Evolutionary conservation across 176 grass and related monocot genomes (phyloP).

Genomic region (Cymbopogon citratus): DNA sequence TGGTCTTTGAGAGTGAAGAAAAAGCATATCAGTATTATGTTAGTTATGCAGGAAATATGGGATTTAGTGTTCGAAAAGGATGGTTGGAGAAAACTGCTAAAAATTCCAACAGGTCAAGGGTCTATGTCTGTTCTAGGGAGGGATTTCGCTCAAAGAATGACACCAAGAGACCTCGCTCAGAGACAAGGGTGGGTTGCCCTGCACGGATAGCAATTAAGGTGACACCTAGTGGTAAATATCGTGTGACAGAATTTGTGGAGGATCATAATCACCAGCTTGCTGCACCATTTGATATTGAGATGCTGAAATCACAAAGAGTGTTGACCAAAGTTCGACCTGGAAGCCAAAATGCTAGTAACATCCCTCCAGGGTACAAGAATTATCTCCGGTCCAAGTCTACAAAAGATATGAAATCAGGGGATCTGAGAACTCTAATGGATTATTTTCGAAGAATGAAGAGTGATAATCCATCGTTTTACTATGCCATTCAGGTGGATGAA

Average conservation of each 20-base stretch:
- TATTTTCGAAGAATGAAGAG: slow-evolving; percentile 86
- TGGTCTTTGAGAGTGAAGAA: slow-evolving; percentile 83
- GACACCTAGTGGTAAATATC: slow-evolving; percentile 58
- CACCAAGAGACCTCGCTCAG: slow-evolving; percentile 55
- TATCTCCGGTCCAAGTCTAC: slow-evolving; percentile 62
- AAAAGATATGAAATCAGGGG: slow-evolving; percentile 46
- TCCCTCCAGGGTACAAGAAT: slow-evolving; percentile 76
- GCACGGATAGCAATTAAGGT: slow-evolving; percentile 70
- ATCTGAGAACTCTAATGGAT: slow-evolving; percentile 57
- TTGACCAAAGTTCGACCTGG: slow-evolving; percentile 45
- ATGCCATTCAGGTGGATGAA: slow-evolving; percentile 87
- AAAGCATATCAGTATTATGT: slow-evolving; percentile 83
- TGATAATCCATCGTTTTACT: slow-evolving; percentile 79
- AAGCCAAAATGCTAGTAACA: slow-evolving; percentile 48
- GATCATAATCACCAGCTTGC: slow-evolving; percentile 93
- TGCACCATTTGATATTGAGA: slow-evolving; percentile 84
- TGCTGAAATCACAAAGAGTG: slow-evolving; percentile 62
- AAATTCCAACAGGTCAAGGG: slow-evolving; percentile 62
- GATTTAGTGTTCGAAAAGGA: slow-evolving; percentile 82
- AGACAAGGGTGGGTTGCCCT: slow-evolving; percentile 72
- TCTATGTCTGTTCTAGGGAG: slow-evolving; percentile 86
- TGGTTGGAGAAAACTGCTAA: slow-evolving; percentile 80
- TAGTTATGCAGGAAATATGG: slow-evolving; percentile 72
- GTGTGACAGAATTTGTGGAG: slow-evolving; percentile 67
- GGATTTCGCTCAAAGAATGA: slow-evolving; percentile 77